Evolutionary conservation across 805 yeast genomes (phyloP), one percentile per base, ranked within the genome.

Genomic region (Metschnikowia colocasiae): DNA sequence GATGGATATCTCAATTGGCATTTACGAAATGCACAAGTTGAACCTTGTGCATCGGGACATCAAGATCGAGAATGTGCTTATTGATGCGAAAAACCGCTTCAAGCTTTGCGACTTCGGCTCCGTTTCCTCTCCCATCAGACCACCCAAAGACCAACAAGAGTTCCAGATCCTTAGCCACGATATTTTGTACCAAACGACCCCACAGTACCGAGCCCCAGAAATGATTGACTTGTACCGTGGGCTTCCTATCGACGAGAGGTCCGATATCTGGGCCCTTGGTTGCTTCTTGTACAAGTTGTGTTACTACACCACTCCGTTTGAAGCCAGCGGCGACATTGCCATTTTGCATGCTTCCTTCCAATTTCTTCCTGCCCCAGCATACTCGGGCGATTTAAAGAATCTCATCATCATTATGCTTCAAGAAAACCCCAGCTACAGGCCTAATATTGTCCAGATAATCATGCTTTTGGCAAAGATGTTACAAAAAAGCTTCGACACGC

Each of bases 231-330:
- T 91, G 22, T 84, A 85, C 62, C 73, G 89, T 40, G 87, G 90
- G 6, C 69, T 82, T 40, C 94, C 97, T 1, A 86, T 92, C 34
- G 94, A 92, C 65, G 95, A 91, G 59, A 89, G 89, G 65, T 77
- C 92, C 6, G 99, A 92, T 67, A 87, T 92, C 40, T 92, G 99
- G 99, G 99, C 99, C 0, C 69, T 92, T 40, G 99, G 99, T 9
- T 84, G 94, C 27, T 87, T 94, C 52, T 73, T 94, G 43, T 92
- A 87, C 73, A 92, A 92, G 62, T 72, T 92, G 51, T 85, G 96
- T 67, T 92, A 86, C 68, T 92, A 88, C 65, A 91, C 86, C 1
- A 92, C 99, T 1, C 99, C 99, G 1, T 92, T 94, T 64, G 99
- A 92, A 66, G 83, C 85, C 36, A 88, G 89, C 33, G 84, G 83